Evolutionary conservation across 2,329 filamentous ascomycete genomes (phyloP), one percentile per base, ranked within the genome.

Genomic region (Dichotomopilus funicola): DNA sequence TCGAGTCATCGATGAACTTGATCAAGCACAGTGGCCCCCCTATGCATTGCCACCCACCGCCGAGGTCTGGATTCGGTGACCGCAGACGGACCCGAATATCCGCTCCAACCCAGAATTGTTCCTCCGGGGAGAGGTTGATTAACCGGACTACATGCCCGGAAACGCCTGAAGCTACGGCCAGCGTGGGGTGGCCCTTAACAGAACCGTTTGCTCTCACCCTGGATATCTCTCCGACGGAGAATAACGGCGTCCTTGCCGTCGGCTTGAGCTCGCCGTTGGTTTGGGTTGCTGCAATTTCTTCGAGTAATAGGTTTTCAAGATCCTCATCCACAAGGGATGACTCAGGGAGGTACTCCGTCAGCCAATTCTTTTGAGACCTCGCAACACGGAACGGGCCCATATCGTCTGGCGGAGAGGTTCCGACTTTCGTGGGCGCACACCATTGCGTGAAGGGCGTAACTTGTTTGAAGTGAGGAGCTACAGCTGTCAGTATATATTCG

Each of bases 91-190:
- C 66, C 50, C 72, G 75, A 1, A 74, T 67, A 41, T 73, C 73
- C 38, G 78, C 68, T 3, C 70, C 65, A 0, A 67, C 68, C 82
- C 84, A 87, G n/a, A 75, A 73, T 70, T 78, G 80, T 48, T 71
- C 72, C 48, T 81, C 76, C 27, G 75, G 67, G 3, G 74, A 71
- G 4, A 85, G 66, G 6, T 73, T 72, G 4, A 77, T 68, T 2
- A 89, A 64, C 2, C 80, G 79, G 8, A 89, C 69, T 1, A 80
- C 69, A 60, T 85, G 79, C 1, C 82, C 80, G 11, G 75, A 77
- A 49, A 77, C 74, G n/a, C 86, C 86, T 2, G 77, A 72, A 5
- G 72, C 76, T 63, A 71, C 77, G 59, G 73, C 80, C 58, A 77
- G 72, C 61, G 72, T 67, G 1, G 72, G 68, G 68, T 67, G 12